Evolutionary conservation across 2,329 filamentous ascomycete species (phyloP), one percentile per base, ranked within the genome.

Genomic region (Stagonosporopsis cucurbitacearum): DNA sequence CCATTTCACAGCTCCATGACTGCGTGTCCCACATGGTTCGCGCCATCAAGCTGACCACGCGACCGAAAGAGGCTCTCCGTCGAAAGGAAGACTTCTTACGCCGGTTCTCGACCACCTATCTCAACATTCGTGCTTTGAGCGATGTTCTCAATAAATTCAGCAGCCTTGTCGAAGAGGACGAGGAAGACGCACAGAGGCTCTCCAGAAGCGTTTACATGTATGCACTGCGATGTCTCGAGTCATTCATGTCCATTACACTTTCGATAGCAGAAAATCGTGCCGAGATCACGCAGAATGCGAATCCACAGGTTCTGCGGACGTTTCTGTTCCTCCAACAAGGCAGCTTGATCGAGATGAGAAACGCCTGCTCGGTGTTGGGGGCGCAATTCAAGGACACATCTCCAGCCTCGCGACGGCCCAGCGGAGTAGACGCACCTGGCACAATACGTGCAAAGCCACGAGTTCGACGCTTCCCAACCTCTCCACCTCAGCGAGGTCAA

Each of bases 311-410:
- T 59, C 75, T 87, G 47, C 82, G 85, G 23, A 84, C 81, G 15
- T 76, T 86, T 39, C 79, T 88, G 73, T 78, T 86, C 32, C 80
- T 85, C 59, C 79, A 86, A 32, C 86, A 85, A 62, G 81, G 82
- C 43, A 83, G 84, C 58, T 69, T 86, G 44, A 73, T 85, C 41
- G 86, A 88, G 68, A 76, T 86, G 56, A 82, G 83, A 46, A 87
- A 87, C 67, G 82, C 84, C 36, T 85, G 83, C 66, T 75, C 77
- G 20, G 77, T 79, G 49, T 76, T 87, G 45, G 81, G 81, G 13
- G 72, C 71, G 5, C 68, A 74, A 22, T 75, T 75, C 59, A 70
- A 65, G 37, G 69, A 72, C 13, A 58, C 61, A 7, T 58, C 64
- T n/a, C 39, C 47, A 26, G 40, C 50, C 22, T 60, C 58, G n/a